Base-by-base conservation (phyloP, 805 yeast genomes). In the Metschnikowia chrysomelidarum region DNA sequence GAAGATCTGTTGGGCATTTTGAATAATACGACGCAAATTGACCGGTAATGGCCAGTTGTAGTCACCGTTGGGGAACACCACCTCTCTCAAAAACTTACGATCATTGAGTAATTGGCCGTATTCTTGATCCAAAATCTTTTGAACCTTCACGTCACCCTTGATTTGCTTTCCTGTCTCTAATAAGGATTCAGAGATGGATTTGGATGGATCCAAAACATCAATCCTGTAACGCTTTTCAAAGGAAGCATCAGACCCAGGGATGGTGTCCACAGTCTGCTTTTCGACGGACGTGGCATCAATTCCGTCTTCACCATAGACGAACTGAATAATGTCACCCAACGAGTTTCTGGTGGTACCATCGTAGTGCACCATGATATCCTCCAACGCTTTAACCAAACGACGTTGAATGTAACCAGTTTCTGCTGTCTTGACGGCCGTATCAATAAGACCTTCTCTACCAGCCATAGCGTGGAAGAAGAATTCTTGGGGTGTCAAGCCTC, bases 291-390 rank as follows among this genome's bases (percentile, higher is more conserved):
- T 85, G 56, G 96, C 98, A 71, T 93, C 99, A 53, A 93, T 73
- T 66, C 99, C 99, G 69, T 93, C 99, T 64, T 93, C 99, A 73
- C 99, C 99, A 56, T 93, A 93, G 42, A 89, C 76, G 64, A 93
- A 93, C 69, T 93, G 98, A 53, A 93, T 85, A 45, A 93, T 76
- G 58, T 91, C 96, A 55, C 99, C 99, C 46, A 93, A 69, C 4
- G 99, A 94, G 64, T 93, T 93, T 71, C 99, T 82, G 0, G 97
- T 89, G 10, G 98, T 91, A 57, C 96, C 96, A 70, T 93, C 99
- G 55, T 93, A 93, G 59, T 91, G 96, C 27, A 89, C 97, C 94
- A 88, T 88, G 48, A 89, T 87, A 68, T 89, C 98, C 59, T 89
- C 98, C 64, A 89, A 69, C 19, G 98, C 98, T 63, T 91, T 91